Percentiles rank a stretch among this genome's conserved stretches.
These are phyloP conservation scores for Ulmus americana DNA, from an alignment of 331 rosid genomes.

Conservation along the genomic window DNA sequence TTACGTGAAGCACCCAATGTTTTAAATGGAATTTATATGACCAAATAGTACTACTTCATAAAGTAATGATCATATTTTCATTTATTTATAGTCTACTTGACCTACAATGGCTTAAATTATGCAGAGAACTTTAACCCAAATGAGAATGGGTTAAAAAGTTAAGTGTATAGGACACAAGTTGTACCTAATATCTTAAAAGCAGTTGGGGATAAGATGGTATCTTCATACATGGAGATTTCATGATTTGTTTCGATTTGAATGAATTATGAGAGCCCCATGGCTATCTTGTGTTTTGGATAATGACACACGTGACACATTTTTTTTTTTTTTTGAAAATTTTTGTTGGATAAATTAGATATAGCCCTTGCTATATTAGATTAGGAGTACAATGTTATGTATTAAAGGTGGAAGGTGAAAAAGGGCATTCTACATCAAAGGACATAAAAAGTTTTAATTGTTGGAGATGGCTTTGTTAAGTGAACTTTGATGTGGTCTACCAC, in stretches of 20 bases:
- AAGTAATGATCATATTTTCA: no score
- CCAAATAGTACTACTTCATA: no score
- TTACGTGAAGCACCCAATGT: no score
- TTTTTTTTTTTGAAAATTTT: no score
- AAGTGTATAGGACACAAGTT: slow-evolving; percentile 3
- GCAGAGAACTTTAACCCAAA: not conserved
- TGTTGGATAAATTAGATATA: no score
- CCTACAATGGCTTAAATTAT: not conserved
- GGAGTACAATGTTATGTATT: not conserved
- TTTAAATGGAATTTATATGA: no score
- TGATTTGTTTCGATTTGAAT: slow-evolving; percentile 1
- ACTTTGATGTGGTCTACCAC: slow-evolving; percentile 11
- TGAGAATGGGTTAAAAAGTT: not conserved
- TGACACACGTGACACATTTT: not conserved
- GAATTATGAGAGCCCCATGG: not conserved
- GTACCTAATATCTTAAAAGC: not conserved
- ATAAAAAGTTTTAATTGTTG: not conserved
- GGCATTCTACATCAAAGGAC: not conserved
- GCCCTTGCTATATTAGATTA: not conserved
- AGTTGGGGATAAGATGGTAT: slow-evolving; percentile 4
- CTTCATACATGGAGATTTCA: not conserved
- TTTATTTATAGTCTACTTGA: not conserved
- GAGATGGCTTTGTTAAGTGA: slow-evolving; percentile 8
- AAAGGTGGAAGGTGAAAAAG: not conserved
- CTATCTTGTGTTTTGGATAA: slow-evolving; percentile 3